Evolutionary conservation across 2,329 filamentous ascomycete genomes (phyloP).

Genomic region (Ascochyta fabae): DNA sequence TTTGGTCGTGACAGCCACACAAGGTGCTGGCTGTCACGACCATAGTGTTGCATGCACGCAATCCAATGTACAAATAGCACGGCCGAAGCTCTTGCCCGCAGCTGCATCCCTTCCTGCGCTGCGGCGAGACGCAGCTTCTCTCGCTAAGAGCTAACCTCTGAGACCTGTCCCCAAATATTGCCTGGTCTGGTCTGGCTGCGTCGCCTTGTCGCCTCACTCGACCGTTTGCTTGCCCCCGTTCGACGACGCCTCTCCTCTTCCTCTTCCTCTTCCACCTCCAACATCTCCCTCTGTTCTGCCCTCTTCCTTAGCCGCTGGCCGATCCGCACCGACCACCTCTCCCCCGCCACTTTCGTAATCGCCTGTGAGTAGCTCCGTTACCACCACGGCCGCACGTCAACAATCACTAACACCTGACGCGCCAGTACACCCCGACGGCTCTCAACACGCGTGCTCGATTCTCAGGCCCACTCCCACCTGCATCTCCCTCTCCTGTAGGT

Average conservation of each 20-base stretch:
- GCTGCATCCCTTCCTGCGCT: constrained; percentile 31
- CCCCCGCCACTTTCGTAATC: constrained; percentile 43
- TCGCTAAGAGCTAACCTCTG: constrained; percentile 39
- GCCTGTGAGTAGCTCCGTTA: constrained; percentile 38
- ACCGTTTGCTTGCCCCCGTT: constrained; percentile 22
- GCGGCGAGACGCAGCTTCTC: constrained; percentile 33
- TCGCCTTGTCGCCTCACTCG: constrained; percentile 31
- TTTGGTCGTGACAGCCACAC: constrained; percentile 13
- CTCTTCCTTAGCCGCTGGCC: constrained; percentile 26
- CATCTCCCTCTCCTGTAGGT: constrained; percentile 16
- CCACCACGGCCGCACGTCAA: constrained; percentile 27
- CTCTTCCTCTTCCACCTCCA: constrained; percentile 27
- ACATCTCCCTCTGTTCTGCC: constrained; percentile 27
- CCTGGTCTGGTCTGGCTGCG: constrained; percentile 23
- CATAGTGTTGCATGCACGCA: neutral
- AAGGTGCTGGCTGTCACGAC: constrained; percentile 14
- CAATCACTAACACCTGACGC: constrained; percentile 30
- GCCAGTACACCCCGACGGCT: constrained; percentile 17
- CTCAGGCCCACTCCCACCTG: constrained; percentile 12
- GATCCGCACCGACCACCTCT: constrained; percentile 41
- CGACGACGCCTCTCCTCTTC: constrained; percentile 24
- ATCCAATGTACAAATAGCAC: neutral
- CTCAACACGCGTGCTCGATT: constrained; percentile 1
- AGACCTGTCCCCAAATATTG: constrained; percentile 35
- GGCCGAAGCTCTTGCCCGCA: constrained; percentile 9